Conservation (phyloP, 202 grass and related monocot genomes). For the Saccharum hybrid region DNA sequence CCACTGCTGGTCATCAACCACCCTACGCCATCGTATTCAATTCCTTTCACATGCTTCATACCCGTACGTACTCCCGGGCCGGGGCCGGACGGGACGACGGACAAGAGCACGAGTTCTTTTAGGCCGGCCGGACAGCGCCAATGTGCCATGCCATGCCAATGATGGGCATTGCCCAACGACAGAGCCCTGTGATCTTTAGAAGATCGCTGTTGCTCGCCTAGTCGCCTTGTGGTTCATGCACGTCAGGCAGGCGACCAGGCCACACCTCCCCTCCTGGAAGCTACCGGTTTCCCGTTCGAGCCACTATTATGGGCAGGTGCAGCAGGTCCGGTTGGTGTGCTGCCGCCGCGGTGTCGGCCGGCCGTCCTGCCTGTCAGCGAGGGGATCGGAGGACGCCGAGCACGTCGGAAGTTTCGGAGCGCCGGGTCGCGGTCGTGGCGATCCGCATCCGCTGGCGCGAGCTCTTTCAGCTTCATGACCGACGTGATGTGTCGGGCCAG, state of each 20-base stretch:
- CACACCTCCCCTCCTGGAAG: constrained; percentile 32
- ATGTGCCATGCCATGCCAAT: constrained; percentile 8
- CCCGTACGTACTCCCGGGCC: constrained; percentile 26
- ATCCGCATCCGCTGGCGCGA: not conserved
- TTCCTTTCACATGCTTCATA: constrained; percentile 54
- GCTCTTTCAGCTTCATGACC: constrained; percentile 11
- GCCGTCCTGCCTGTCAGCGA: too few species aligned
- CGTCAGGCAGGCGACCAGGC: not conserved
- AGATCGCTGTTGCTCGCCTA: constrained; percentile 9
- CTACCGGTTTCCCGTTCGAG: not conserved
- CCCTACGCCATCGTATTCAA: constrained; percentile 57
- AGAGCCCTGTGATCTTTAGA: constrained; percentile 27
- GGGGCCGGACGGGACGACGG: not conserved
- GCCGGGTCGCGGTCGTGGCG: too few species aligned
- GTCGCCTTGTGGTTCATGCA: constrained; percentile 27
- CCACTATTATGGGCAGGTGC: too few species aligned
- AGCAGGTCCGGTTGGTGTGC: too few species aligned
- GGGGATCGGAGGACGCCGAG: too few species aligned
- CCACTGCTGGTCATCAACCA: constrained; percentile 44
- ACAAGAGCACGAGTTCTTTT: constrained; percentile 34
- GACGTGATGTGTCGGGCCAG: not conserved
- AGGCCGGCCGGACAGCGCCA: not conserved
- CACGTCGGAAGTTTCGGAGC: too few species aligned
- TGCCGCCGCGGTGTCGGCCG: not conserved
- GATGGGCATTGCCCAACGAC: constrained; percentile 46